Evolutionary conservation across 108 stramenopile genomes (phyloP), one percentile per base, ranked within the genome.

Genomic region (Skeletonema grethae): DNA sequence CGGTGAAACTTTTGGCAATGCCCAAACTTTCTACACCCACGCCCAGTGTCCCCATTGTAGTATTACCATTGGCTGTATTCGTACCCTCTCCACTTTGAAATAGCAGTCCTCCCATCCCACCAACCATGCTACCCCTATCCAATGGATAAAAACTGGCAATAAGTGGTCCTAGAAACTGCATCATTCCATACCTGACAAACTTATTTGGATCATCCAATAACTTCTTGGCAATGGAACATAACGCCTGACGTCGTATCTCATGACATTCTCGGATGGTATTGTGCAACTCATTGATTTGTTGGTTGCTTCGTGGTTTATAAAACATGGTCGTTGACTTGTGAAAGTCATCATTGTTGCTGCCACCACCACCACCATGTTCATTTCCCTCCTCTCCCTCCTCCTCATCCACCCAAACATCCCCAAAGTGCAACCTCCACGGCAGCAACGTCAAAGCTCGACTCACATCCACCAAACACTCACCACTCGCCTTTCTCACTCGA

Each of bases 151-250:
- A 94, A 38, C 87, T 88, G 4, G 93, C 93, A 36, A 94, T 84
- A 4, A 94, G 83, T 34, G 93, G 93, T 39, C 93, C 93, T 43
- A 94, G 59, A 81, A 94, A 94, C 69, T 94, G 93, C 90, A 94
- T 91, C 93, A 94, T 94, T 4, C 93, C 92, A 65, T 94, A 89
- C 66, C 90, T 77, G 0, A 94, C 90, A 57, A 90, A 86, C 63
- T 87, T 88, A 59, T 91, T 89, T 13, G 65, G 24, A 70, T 94
- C 93, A 10, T 84, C 82, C 43, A 94, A 72, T 25, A 94, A 82
- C 6, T 69, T 82, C 65, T 85, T 84, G 36, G 88, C 90, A 75
- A 94, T 88, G 4, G 86, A 88, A 77, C 90, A 84, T 11, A 94
- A 70, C 9, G 72, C 65, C 12, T 75, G 56, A 7, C 93, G 81